Evolutionary conservation across 208 protist species (phyloP).

Genomic region (Acanthamoeba royreba): DNA sequence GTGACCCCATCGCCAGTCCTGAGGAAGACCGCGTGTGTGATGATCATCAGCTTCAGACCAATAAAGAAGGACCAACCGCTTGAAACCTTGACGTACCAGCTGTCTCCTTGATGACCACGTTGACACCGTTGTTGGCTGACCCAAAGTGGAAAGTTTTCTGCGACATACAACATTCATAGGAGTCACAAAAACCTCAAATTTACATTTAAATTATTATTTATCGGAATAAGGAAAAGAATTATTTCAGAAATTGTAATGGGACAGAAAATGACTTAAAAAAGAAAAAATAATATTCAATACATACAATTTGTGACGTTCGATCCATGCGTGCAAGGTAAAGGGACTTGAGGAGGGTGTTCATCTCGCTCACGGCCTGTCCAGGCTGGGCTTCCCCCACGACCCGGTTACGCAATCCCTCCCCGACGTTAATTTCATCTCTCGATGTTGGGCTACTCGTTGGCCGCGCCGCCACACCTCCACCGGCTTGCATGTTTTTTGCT

Average conservation of each 20-base stretch:
- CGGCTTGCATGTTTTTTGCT: too few species aligned
- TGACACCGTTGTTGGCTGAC: not conserved
- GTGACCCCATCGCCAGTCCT: conserved; percentile 7
- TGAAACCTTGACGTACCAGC: not conserved
- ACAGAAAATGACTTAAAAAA: not conserved
- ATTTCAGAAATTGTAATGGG: not conserved
- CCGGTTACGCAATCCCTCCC: not conserved
- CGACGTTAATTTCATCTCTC: too few species aligned
- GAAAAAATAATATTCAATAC: not conserved
- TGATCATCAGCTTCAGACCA: not conserved
- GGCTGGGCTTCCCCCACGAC: not conserved
- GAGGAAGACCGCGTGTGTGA: not conserved
- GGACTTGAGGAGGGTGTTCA: not conserved
- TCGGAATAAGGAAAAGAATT: not conserved
- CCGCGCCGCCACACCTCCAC: too few species aligned
- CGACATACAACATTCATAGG: too few species aligned
- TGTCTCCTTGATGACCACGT: conserved; percentile 5
- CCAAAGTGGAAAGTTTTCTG: conserved; percentile 3
- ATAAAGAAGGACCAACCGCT: not conserved
- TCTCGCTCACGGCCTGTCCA: not conserved
- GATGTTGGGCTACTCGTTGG: too few species aligned
- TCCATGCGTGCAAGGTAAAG: not conserved
- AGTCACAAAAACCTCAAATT: too few species aligned
- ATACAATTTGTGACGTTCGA: not conserved
- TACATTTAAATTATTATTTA: too few species aligned